Base-by-base conservation (phyloP, 176 grass and related monocot species). In the Echinochloa phyllopogon region DNA sequence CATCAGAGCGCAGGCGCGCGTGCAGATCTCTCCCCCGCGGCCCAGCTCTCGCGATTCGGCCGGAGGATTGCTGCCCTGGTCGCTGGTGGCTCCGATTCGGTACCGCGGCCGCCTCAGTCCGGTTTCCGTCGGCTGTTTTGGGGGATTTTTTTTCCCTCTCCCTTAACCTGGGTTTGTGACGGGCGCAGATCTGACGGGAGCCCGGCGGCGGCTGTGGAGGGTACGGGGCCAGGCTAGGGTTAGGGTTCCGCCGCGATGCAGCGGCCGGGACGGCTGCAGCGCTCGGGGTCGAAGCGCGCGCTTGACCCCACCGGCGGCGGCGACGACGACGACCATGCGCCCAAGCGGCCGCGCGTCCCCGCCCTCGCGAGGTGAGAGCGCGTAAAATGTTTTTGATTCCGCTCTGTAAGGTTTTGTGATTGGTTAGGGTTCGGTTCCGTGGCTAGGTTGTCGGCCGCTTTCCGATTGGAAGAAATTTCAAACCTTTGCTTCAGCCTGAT, bases 341-440 rank as follows among this genome's bases (percentile, higher is more conserved):
- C 89, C 76, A 91, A 91, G 24, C 69, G 89, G 13, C 85, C 89
- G 39, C 89, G 89, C 69, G 85, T 91, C n/a, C 85, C 89, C 16
- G 89, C 89, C 62, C 89, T 91, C 8, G 89, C 89, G 14, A 91
- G 89, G 89, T 90, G 12, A 14, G 78, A 58, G 27, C 64, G 63
- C 40, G 14, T 17, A 27, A n/a, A 14, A 3, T 37, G 52, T 13
- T 70, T 40, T 56, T 52, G 9, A 7, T 62, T 68, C 4, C 69
- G 73, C 11, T 44, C 27, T 23, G 4, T 52, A 47, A 14, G 29
- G 79, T 12, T 42, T 70, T 58, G 48, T 42, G 10, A 68, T 56
- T 69, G 37, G 40, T 39, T 37, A 74, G 41, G 77, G 62, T 76
- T 59, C 8, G 17, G 21, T 71, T 86, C 64, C 40, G 40, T 57